Evolutionary conservation across 257 asterid species (phyloP).

Genomic region (Nicotiana knightiana): DNA sequence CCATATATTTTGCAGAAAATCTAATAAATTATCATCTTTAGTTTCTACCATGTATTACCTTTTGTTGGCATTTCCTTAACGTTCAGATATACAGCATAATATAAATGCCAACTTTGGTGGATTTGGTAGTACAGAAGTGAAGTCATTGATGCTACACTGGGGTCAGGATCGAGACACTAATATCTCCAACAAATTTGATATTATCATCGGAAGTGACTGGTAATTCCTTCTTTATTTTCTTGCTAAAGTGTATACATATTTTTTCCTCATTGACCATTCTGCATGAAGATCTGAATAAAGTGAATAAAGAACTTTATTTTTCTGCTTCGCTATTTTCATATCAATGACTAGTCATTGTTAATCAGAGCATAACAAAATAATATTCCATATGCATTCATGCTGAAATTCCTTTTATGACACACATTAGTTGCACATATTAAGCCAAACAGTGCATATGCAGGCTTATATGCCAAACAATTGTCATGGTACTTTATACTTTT

Average conservation of each 20-base stretch:
- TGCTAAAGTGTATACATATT: background rate
- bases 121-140: slow-evolving; percentile 59
- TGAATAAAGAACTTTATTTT: background rate
- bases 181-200: slow-evolving; percentile 46
- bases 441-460: background rate
- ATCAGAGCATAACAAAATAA: background rate
- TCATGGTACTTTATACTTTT: background rate
- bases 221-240: slow-evolving; percentile 22
- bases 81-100: slow-evolving; percentile 61
- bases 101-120: slow-evolving; percentile 53
- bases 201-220: slow-evolving; percentile 93
- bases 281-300: background rate
- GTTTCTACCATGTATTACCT: background rate
- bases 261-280: background rate
- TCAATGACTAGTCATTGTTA: background rate
- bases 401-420: background rate
- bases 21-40: background rate
- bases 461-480: background rate
- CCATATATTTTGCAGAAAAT: background rate
- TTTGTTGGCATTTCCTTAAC: slow-evolving; percentile 37
- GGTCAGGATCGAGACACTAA: slow-evolving; percentile 35
- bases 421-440: background rate
- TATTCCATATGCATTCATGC: background rate
- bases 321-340: background rate
- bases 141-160: slow-evolving; percentile 78